These are phyloP conservation scores for Saccharomycopsis javanensis DNA, from an alignment of 805 yeast genomes.

Conservation along the genomic window DNA sequence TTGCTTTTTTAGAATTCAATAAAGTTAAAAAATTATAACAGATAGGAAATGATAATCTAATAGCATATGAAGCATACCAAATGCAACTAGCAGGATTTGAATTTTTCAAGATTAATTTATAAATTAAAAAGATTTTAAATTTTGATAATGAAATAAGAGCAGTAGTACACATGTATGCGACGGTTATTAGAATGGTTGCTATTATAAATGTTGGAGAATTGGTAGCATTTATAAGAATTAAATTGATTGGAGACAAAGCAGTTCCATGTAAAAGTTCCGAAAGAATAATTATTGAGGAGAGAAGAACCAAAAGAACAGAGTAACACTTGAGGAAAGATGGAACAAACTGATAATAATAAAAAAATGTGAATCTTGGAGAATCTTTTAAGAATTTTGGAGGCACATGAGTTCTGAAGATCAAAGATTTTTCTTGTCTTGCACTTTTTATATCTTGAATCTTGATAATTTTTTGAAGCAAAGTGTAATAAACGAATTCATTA, in stretches of 20 bases:
- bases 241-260: conserved; percentile 48
- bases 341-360: conserved; percentile 32
- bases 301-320: conserved; percentile 33
- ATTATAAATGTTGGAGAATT: conserved; percentile 29
- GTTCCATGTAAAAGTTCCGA: conserved; percentile 72
- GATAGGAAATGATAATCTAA: conserved; percentile 73
- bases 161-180: conserved; percentile 60
- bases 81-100: conserved; percentile 69
- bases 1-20: conserved; percentile 26
- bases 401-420: conserved; percentile 24
- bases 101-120: conserved; percentile 59
- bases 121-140: conserved; percentile 62
- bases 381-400: conserved; percentile 23
- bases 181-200: conserved; percentile 33
- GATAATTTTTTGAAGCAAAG: conserved; percentile 38
- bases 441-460: conserved; percentile 49
- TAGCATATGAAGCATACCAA: conserved; percentile 71
- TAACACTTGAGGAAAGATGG: conserved; percentile 38
- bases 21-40: conserved; percentile 70
- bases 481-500: conserved; percentile 46
- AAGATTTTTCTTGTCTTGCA: conserved; percentile 29
- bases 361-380: conserved; percentile 35
- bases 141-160: conserved; percentile 58
- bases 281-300: conserved; percentile 51
- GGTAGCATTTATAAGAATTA: conserved; percentile 30